Evolutionary conservation across 768 basidiomycete species (phyloP).

Genomic region (Boletus sensibilis): DNA sequence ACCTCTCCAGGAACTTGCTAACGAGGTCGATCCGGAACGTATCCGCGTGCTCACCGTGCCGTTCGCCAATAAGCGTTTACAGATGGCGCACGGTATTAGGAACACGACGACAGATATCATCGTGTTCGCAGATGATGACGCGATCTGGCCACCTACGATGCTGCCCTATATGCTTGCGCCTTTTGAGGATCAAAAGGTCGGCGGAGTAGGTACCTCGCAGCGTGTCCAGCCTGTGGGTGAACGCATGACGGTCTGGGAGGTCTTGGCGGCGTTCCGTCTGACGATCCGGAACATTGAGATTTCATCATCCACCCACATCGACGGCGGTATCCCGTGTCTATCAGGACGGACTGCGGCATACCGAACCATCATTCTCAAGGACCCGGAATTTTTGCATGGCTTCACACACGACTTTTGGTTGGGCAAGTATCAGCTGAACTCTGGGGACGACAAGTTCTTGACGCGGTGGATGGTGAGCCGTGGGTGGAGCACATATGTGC

Average conservation of each 20-base stretch:
- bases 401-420: conserved; percentile 96
- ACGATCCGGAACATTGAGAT: conserved; percentile 96
- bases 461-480: conserved; percentile 97
- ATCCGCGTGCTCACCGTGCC: conserved; percentile 89
- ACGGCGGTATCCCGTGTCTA: conserved; percentile 88
- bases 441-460: conserved; percentile 91
- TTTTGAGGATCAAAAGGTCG: conserved; percentile 92
- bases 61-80: conserved; percentile 90
- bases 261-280: conserved; percentile 88
- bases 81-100: conserved; percentile 92
- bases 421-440: conserved; percentile 92
- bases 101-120: conserved; percentile 91
- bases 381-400: conserved; percentile 88
- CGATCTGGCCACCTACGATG: conserved; percentile 92
- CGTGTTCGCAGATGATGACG: conserved; percentile 93
- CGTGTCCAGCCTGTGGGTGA: conserved; percentile 79
- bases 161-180: conserved; percentile 87
- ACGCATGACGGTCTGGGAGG: conserved; percentile 91
- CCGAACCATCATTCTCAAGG: conserved; percentile 91
- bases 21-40: conserved; percentile 78
- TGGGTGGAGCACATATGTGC: conserved; percentile 94
- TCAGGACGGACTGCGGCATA: conserved; percentile 93
- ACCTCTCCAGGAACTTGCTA: conserved; percentile 85
- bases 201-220: conserved; percentile 90
- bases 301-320: conserved; percentile 84